Evolutionary conservation across 768 basidiomycete species (phyloP).

Genomic region (Tulasnella sp.): DNA sequence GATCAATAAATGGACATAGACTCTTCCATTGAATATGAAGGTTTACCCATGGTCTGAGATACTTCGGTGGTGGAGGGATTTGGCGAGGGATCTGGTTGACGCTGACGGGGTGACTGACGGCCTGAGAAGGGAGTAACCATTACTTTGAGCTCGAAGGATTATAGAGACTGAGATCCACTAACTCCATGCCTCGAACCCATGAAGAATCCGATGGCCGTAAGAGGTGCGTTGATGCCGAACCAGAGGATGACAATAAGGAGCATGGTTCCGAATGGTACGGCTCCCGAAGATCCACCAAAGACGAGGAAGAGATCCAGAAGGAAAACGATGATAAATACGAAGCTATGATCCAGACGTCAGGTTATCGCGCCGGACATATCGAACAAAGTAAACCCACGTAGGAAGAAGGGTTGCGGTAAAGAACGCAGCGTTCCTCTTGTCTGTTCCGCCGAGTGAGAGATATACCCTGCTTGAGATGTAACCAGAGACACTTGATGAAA

Average conservation of each 20-base stretch:
- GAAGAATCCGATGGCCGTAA: constrained; percentile 78
- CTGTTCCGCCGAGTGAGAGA: constrained; percentile 61
- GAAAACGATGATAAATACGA: constrained; percentile 78
- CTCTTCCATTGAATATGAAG: constrained; percentile 2
- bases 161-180: constrained; percentile 21
- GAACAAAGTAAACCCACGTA: constrained; percentile 40
- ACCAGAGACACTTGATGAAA: constrained; percentile 58
- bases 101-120: constrained; percentile 68
- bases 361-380: not conserved
- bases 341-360: constrained; percentile 29
- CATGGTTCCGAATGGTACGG: constrained; percentile 95
- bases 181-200: constrained; percentile 82
- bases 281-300: constrained; percentile 77
- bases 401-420: constrained; percentile 82
- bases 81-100: constrained; percentile 94
- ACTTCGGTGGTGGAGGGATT: constrained; percentile 78
- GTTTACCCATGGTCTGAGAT: constrained; percentile 69
- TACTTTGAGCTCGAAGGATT: not conserved
- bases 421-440: constrained; percentile 73
- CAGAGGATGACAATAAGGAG: constrained; percentile 72
- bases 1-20: too few relatives aligned
- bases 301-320: constrained; percentile 86
- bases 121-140: constrained; percentile 30
- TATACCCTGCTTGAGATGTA: constrained; percentile 81
- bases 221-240: constrained; percentile 89